A percentile compares a stretch with the other conserved stretches of the same genome.
These are phyloP conservation scores for Wickerhamomyces bisporus DNA, from an alignment of 805 yeast species.

Conservation along the genomic window DNA sequence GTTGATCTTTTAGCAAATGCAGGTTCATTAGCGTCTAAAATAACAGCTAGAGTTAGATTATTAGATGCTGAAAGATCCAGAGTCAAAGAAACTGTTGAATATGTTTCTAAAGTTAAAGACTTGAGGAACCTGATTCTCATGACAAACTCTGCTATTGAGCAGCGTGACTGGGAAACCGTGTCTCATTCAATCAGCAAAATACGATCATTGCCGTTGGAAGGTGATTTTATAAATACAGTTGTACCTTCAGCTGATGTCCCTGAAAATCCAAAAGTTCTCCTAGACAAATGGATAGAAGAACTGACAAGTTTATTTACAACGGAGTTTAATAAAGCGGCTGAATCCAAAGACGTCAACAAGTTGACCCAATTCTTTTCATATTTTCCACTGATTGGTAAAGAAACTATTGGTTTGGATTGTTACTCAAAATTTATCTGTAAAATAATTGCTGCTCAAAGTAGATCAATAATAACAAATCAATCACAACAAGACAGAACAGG, in stretches of 20 bases:
- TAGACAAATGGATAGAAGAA: conserved; percentile 54
- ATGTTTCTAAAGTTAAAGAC: conserved; percentile 60
- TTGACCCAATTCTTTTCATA: conserved; percentile 77
- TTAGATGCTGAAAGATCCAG: conserved; percentile 67
- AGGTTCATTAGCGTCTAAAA: conserved; percentile 55
- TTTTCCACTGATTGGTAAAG: conserved; percentile 80
- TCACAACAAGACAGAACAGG: conserved; percentile 39
- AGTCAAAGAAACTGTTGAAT: conserved; percentile 55
- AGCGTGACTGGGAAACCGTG: conserved; percentile 70
- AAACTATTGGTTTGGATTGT: conserved; percentile 64
- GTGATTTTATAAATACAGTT: conserved; percentile 69
- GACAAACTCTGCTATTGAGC: conserved; percentile 63
- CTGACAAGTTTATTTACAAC: conserved; percentile 51
- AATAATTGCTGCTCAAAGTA: conserved; percentile 74
- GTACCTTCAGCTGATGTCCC: conserved; percentile 88
- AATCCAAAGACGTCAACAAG: conserved; percentile 54
- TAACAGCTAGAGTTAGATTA: conserved; percentile 64
- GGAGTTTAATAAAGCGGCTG: conserved; percentile 70
- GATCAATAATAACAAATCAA: conserved; percentile 51
- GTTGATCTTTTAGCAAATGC: conserved; percentile 52
- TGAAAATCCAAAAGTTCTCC: conserved; percentile 58
- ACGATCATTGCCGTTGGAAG: conserved; percentile 52
- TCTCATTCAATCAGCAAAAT: conserved; percentile 60
- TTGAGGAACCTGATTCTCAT: conserved; percentile 61
- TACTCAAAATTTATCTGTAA: conserved; percentile 85